Evolutionary conservation across 2,329 filamentous ascomycete genomes (phyloP).

Genomic region (Pleoardoris graminearum): DNA sequence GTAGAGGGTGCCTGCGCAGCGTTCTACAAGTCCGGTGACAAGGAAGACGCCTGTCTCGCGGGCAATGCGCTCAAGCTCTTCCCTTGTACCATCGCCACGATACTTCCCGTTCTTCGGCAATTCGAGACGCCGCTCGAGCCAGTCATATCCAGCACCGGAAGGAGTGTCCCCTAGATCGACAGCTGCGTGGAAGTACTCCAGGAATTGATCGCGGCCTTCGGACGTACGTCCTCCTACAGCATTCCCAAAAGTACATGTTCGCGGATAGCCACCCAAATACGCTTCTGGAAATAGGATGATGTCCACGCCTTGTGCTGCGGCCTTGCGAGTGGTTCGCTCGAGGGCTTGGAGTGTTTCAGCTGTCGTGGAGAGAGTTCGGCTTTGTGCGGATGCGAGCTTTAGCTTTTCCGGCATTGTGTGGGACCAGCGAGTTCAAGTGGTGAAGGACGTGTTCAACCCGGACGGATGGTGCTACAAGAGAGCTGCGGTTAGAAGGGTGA

Average conservation of each 20-base stretch:
- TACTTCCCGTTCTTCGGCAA: slow-evolving; percentile 51
- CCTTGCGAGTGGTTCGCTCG: slow-evolving; percentile 63
- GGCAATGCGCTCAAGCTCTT: slow-evolving; percentile 76
- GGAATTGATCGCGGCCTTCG: slow-evolving; percentile 77
- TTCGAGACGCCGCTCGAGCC: slow-evolving; percentile 67
- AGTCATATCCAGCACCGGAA: slow-evolving; percentile 69
- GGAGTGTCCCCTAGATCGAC: slow-evolving; percentile 84
- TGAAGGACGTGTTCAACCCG: background rate
- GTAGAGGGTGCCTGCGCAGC: slow-evolving; percentile 79
- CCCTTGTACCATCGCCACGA: slow-evolving; percentile 75
- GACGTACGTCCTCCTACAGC: slow-evolving; percentile 70
- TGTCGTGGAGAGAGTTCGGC: slow-evolving; percentile 53
- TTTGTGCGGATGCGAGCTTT: slow-evolving; percentile 55
- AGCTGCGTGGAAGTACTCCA: slow-evolving; percentile 75
- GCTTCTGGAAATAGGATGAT: slow-evolving; percentile 90
- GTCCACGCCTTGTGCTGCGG: slow-evolving; percentile 63
- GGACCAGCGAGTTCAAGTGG: background rate
- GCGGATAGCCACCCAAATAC: slow-evolving; percentile 88
- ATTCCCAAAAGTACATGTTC: slow-evolving; percentile 76
- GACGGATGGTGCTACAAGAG: background rate
- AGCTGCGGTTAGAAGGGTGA: background rate
- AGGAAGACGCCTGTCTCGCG: slow-evolving; percentile 79
- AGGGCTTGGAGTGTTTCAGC: slow-evolving; percentile 68
- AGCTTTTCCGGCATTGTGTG: slow-evolving; percentile 49
- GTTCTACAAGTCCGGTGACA: slow-evolving; percentile 78